Conservation (phyloP, 176 grass and related monocot genomes). For the Eleusine indica region DNA sequence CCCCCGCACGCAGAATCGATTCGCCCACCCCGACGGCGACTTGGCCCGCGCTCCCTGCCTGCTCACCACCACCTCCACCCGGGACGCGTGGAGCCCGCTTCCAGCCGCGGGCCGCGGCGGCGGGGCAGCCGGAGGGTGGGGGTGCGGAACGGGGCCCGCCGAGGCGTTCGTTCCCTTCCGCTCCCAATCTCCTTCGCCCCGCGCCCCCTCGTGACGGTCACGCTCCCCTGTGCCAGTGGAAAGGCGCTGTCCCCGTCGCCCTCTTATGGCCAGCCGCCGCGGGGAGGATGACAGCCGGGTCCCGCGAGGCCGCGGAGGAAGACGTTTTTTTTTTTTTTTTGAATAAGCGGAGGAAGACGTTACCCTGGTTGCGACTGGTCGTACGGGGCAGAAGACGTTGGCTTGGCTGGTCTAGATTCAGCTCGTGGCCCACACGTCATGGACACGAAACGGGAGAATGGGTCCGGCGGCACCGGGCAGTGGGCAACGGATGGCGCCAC, state of each 20-base stretch:
- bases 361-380: not conserved
- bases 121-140: constrained; percentile 19
- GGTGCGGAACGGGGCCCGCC: not conserved
- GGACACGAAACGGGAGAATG: not conserved
- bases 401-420: not conserved
- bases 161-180: constrained; percentile 23
- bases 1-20: constrained; percentile 51
- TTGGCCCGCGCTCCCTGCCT: not conserved
- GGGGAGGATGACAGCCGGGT: constrained; percentile 6
- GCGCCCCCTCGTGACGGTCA: constrained; percentile 15
- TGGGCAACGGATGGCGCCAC: constrained; percentile 18
- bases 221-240: constrained; percentile 38
- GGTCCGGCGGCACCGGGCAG: constrained; percentile 9
- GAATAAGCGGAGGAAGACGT: constrained; percentile 6
- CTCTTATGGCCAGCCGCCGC: not conserved
- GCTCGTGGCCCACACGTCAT: constrained; percentile 41
- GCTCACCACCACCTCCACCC: constrained; percentile 1
- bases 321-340: not conserved
- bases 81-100: not conserved
- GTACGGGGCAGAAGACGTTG: constrained; percentile 28
- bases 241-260: constrained; percentile 22
- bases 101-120: constrained; percentile 26
- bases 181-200: not conserved
- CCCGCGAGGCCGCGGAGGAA: not conserved
- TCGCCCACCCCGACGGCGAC: constrained; percentile 32